phyloP scores from a whole-genome alignment of 169 alveolate genomes.

The Eimeria maxima region DNA sequence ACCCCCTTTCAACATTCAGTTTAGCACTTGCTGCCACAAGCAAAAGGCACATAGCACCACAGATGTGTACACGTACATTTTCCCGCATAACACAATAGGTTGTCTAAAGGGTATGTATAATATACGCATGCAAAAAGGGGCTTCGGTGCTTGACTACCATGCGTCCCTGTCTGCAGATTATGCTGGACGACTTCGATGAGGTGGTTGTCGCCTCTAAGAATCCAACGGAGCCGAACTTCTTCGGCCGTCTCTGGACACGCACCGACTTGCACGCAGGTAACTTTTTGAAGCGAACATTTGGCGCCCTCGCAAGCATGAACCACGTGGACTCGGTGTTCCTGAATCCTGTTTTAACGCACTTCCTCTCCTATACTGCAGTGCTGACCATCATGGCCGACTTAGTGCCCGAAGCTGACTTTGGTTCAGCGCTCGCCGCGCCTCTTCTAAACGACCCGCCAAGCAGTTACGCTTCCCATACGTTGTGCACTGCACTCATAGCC shows the following conservation, averaged over 20 bases:
- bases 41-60: not conserved
- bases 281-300: slow-evolving; percentile 52
- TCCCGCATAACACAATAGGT: not conserved
- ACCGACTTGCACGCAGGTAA: slow-evolving; percentile 41
- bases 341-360: slow-evolving; percentile 60
- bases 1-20: not conserved
- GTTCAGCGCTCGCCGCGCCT: slow-evolving; percentile 68
- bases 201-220: slow-evolving; percentile 61
- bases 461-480: slow-evolving; percentile 42
- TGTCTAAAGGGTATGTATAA: not conserved
- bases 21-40: not conserved
- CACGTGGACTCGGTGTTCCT: slow-evolving; percentile 57
- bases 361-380: slow-evolving; percentile 56
- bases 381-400: slow-evolving; percentile 71
- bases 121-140: not conserved
- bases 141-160: not conserved
- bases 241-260: slow-evolving; percentile 66
- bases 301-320: slow-evolving; percentile 64
- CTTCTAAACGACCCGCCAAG: slow-evolving; percentile 9
- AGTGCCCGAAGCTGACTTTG: slow-evolving; percentile 71
- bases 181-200: slow-evolving; percentile 33
- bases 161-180: slow-evolving; percentile 1
- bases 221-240: slow-evolving; percentile 56
- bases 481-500: slow-evolving; percentile 43
- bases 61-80: not conserved